phyloP scores from a whole-genome alignment of 1,139 yeast species.

The Saccharomyces pastorianus region DNA sequence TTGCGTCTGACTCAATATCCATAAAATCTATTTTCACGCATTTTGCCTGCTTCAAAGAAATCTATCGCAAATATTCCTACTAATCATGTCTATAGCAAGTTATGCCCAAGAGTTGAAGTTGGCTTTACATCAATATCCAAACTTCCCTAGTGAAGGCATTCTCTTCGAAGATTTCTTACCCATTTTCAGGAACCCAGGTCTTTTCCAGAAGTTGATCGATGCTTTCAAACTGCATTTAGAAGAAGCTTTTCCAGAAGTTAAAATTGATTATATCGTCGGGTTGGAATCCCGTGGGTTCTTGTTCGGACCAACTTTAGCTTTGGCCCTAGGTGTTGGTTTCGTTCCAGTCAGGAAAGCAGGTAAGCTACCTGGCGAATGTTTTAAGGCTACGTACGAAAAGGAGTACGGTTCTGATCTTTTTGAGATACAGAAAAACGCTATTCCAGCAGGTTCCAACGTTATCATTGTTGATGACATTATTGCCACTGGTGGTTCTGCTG shows the following conservation, averaged over 20 bases:
- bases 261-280: slow-evolving; percentile 86
- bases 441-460: slow-evolving; percentile 73
- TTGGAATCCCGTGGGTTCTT: slow-evolving; percentile 94
- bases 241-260: slow-evolving; percentile 41
- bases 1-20: neutral
- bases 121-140: slow-evolving; percentile 74
- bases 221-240: slow-evolving; percentile 75
- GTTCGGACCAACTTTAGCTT: slow-evolving; percentile 91
- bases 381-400: slow-evolving; percentile 67
- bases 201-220: slow-evolving; percentile 70
- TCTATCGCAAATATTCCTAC: neutral
- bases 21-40: neutral
- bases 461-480: slow-evolving; percentile 90
- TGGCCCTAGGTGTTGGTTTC: slow-evolving; percentile 81
- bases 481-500: slow-evolving; percentile 97
- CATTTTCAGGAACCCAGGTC: slow-evolving; percentile 71
- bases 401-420: slow-evolving; percentile 89
- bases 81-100: slow-evolving; percentile 30
- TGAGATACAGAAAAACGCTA: slow-evolving; percentile 78
- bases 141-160: slow-evolving; percentile 90
- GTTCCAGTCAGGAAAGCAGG: slow-evolving; percentile 94
- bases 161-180: slow-evolving; percentile 94
- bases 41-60: neutral
- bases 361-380: slow-evolving; percentile 82
- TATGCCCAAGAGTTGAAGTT: slow-evolving; percentile 55